phyloP scores from a whole-genome alignment of 768 basidiomycete species.

The Botryobasidium botryosum region DNA sequence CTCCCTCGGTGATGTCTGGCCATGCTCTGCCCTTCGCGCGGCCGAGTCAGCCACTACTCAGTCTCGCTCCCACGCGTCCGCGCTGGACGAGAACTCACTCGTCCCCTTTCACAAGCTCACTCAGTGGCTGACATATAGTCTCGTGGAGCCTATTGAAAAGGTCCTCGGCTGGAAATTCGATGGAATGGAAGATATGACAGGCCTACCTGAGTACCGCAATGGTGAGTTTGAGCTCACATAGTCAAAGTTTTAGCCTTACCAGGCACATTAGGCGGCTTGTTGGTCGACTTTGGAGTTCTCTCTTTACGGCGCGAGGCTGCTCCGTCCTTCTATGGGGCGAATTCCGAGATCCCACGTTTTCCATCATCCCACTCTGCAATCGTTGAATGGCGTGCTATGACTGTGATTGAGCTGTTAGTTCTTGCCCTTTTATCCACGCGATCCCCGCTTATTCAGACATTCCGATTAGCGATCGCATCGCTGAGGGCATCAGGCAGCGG shows the following conservation, averaged over 20 bases:
- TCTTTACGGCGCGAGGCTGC: constrained; percentile 42
- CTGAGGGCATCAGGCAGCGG: constrained; percentile 44
- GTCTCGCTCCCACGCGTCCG: constrained; percentile 10
- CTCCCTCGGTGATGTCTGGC: constrained; percentile 88
- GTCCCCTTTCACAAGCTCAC: constrained; percentile 96
- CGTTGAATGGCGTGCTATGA: constrained; percentile 93
- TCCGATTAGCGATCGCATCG: constrained; percentile 57
- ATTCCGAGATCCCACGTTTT: constrained; percentile 41
- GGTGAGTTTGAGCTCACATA: constrained; percentile 38
- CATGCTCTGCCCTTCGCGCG: constrained; percentile 44
- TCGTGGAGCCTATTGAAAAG: constrained; percentile 69
- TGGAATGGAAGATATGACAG: constrained; percentile 72
- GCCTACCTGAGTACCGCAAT: constrained; percentile 89
- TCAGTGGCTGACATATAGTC: constrained; percentile 82
- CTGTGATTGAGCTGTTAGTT: constrained; percentile 79
- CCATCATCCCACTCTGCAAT: constrained; percentile 73
- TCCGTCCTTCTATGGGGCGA: constrained; percentile 25
- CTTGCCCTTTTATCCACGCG: not conserved
- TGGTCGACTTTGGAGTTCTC: constrained; percentile 71
- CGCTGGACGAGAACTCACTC: constrained; percentile 43
- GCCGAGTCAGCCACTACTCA: constrained; percentile 6
- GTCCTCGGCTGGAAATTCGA: constrained; percentile 67
- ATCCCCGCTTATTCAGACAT: not conserved
- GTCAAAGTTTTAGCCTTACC: not conserved
- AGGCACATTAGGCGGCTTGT: constrained; percentile 73